Base-by-base conservation (phyloP, 176 grass and related monocot species). In the Bothriochloa decipiens region DNA sequence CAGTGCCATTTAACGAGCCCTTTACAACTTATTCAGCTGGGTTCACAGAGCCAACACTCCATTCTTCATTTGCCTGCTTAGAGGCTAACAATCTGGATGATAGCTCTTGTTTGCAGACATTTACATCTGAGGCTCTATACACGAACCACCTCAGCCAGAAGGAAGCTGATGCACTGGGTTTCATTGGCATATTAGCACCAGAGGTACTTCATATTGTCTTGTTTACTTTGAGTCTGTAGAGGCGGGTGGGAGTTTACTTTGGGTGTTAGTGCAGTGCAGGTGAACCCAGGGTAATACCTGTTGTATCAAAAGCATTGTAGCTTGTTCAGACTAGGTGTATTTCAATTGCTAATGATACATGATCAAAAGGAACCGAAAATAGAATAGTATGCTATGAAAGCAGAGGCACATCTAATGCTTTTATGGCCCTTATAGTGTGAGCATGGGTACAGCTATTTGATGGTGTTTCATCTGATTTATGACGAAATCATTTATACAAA, bases 121-220 rank as follows among this genome's bases (percentile, higher is more conserved):
- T 84, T 62, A 89, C 80, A 74, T 79, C 81, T 87, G 89, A 88
- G 72, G 78, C 88, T 82, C 45, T 83, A 22, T 93, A 85, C 87
- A 89, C 72, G 75, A 84, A 83, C 72, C 35, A 89, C 65, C 75
- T 88, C 18, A 86, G 73, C 64, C 73, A 82, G 49, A 69, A 82
- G 52, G 85, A 90, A 86, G 84, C 68, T 68, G 80, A 87, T 85
- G 83, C 76, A 25, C 68, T 86, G 18, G 80, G 68, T 75, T 75
- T 80, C 84, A 75, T 77, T 40, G 91, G 79, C 88, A 78, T 87
- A 62, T 46, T 84, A 85, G 45, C 81, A 49, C 77, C 70, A 57
- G 84, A 93, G 94, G 94, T 97, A 88, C 25, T 41, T 81, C 11
- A 28, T 18, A 81, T 52, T 82, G 28, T 13, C 52, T 80, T 74